A percentile compares a stretch with the other conserved stretches of the same genome.
Evolutionary conservation across 2,329 filamentous ascomycete species (phyloP).

Genomic region (Talaromyces sp.): DNA sequence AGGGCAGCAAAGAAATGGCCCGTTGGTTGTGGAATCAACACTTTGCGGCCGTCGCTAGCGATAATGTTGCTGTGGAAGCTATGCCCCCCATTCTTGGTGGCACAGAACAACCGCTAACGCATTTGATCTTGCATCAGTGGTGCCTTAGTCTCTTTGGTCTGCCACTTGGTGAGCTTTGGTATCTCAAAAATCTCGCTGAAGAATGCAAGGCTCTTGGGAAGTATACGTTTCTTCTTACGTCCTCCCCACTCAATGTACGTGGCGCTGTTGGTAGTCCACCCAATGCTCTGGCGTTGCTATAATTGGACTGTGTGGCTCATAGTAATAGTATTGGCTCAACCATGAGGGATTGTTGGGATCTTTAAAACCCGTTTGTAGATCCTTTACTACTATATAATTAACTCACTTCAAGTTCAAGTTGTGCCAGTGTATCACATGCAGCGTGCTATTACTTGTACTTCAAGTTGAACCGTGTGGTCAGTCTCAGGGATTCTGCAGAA

Average conservation of each 20-base stretch:
- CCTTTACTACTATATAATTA: no score
- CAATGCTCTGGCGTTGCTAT: slow-evolving; percentile 31
- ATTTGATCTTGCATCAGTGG: slow-evolving; percentile 43
- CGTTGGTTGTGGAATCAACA: slow-evolving; percentile 60
- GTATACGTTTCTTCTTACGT: slow-evolving; percentile 51
- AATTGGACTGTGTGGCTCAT: no score
- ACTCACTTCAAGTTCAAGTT: no score
- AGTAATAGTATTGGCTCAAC: no score
- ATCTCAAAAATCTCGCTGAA: slow-evolving; percentile 44
- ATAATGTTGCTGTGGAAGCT: slow-evolving; percentile 31
- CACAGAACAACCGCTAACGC: slow-evolving; percentile 10
- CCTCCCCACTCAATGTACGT: slow-evolving; percentile 47
- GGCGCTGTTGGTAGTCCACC: slow-evolving; percentile 40
- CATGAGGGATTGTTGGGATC: no score
- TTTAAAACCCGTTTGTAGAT: no score
- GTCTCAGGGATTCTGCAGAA: no score
- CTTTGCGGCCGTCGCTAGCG: slow-evolving; percentile 43
- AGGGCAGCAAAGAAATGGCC: slow-evolving; percentile 50
- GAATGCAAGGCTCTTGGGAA: slow-evolving; percentile 40
- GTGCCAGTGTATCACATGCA: background rate
- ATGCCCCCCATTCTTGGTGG: slow-evolving; percentile 23
- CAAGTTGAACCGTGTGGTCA: no score
- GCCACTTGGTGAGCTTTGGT: slow-evolving; percentile 50
- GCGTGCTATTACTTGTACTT: no score
- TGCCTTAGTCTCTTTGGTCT: slow-evolving; percentile 47